Conservation (phyloP, 2,329 filamentous ascomycete genomes). For the Phoma herbarum region DNA sequence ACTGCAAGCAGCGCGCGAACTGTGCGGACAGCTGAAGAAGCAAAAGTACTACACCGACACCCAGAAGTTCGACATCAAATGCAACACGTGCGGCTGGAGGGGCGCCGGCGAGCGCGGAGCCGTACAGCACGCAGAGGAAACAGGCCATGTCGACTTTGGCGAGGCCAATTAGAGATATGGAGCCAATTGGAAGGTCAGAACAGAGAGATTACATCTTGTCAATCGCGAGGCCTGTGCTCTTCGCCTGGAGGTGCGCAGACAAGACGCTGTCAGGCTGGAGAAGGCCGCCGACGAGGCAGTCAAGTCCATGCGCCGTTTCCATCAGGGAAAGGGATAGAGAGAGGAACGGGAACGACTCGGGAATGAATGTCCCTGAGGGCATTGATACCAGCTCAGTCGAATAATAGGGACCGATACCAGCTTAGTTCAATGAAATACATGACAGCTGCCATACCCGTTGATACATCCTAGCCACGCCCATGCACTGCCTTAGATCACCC, state of each 20-base stretch:
- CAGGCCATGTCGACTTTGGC: constrained; percentile 56
- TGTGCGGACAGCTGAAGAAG: constrained; percentile 68
- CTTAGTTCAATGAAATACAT: too few relatives aligned
- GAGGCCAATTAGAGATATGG: constrained; percentile 34
- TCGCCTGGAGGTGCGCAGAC: background rate
- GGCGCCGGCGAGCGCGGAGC: constrained; percentile 73
- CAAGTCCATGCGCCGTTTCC: background rate
- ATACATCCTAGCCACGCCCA: too few relatives aligned
- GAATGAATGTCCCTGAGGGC: background rate
- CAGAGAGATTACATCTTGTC: background rate
- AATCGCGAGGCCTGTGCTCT: background rate
- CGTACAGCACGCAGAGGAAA: constrained; percentile 67
- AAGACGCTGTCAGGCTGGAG: background rate
- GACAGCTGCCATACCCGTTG: too few relatives aligned
- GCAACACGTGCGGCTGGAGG: constrained; percentile 75
- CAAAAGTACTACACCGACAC: constrained; percentile 91
- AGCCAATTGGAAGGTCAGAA: background rate
- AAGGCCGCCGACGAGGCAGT: background rate
- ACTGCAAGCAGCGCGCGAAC: constrained; percentile 64
- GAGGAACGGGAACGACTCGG: background rate
- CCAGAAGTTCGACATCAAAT: constrained; percentile 78
- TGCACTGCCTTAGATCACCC: too few relatives aligned
- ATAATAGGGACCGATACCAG: too few relatives aligned
- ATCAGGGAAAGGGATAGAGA: background rate
- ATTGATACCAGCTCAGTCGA: background rate